Percentiles rank a stretch among this genome's conserved stretches.
These are phyloP conservation scores for Cladosporium sp. DNA, from an alignment of 2,329 filamentous ascomycete genomes.

Conservation along the genomic window DNA sequence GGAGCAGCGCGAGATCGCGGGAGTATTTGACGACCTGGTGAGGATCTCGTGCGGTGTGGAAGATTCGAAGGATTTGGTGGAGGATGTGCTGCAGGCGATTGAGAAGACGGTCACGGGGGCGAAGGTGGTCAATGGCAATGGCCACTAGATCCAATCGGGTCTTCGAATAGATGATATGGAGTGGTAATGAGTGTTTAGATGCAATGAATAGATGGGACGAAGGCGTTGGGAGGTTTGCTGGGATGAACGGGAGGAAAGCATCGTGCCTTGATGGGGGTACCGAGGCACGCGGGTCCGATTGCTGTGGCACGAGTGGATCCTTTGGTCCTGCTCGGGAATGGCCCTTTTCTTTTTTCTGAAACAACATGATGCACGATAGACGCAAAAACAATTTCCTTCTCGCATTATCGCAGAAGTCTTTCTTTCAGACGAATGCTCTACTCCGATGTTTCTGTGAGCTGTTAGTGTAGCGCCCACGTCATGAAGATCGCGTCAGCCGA, in stretches of 20 bases:
- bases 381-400: no score
- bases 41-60: constrained; percentile 91
- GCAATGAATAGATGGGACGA: background rate
- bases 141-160: background rate
- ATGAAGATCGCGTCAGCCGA: no score
- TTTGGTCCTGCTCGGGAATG: no score
- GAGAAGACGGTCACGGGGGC: constrained; percentile 61
- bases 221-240: background rate
- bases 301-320: no score
- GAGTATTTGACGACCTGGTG: constrained; percentile 91
- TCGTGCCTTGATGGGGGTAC: constrained; percentile 8
- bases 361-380: no score
- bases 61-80: constrained; percentile 63
- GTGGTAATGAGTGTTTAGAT: background rate
- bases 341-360: background rate
- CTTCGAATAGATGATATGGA: background rate
- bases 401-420: no score
- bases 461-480: no score
- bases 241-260: background rate
- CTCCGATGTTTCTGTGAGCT: no score
- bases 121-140: constrained; percentile 40
- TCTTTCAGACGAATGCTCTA: no score
- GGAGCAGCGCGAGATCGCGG: constrained; percentile 83
- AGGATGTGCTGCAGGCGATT: constrained; percentile 64
- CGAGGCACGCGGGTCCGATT: background rate